Conservation (phyloP, 2,329 filamentous ascomycete genomes). For the Orbilia blumenaviensis region DNA sequence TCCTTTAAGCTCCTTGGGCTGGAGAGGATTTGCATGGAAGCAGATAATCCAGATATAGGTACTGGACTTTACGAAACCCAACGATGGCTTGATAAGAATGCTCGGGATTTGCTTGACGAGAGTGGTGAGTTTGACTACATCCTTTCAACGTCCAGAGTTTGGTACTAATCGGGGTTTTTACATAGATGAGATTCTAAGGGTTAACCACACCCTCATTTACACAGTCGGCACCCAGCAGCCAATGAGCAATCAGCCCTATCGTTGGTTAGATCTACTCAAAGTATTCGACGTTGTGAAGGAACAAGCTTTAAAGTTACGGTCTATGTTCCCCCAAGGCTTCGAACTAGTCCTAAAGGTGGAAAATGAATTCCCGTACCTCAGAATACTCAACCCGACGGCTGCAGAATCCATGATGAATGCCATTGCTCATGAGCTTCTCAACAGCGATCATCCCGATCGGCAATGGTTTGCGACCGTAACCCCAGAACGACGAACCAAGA, state of each 20-base stretch:
- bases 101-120: slow-evolving; percentile 71
- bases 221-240: slow-evolving; percentile 67
- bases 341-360: slow-evolving; percentile 61
- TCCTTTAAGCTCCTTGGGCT: slow-evolving; percentile 72
- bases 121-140: slow-evolving; percentile 61
- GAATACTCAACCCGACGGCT: slow-evolving; percentile 63
- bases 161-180: slow-evolving; percentile 8
- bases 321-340: slow-evolving; percentile 61
- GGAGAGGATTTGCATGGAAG: slow-evolving; percentile 63
- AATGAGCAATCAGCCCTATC: slow-evolving; percentile 66
- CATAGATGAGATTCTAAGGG: slow-evolving; percentile 68
- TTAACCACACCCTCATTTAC: slow-evolving; percentile 72
- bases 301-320: slow-evolving; percentile 59
- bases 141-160: neutral
- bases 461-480: slow-evolving; percentile 62
- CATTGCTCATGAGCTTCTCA: slow-evolving; percentile 62
- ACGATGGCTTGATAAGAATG: slow-evolving; percentile 63
- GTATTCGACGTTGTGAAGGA: slow-evolving; percentile 64
- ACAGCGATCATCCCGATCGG: slow-evolving; percentile 60
- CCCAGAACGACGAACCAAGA: slow-evolving; percentile 60
- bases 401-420: slow-evolving; percentile 58
- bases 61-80: slow-evolving; percentile 62
- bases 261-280: slow-evolving; percentile 69
- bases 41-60: slow-evolving; percentile 37
- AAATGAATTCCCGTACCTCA: slow-evolving; percentile 63